These are phyloP conservation scores for Phalaenopsis aphrodite DNA, from an alignment of 106 monocot genomes.

Conservation along the genomic window DNA sequence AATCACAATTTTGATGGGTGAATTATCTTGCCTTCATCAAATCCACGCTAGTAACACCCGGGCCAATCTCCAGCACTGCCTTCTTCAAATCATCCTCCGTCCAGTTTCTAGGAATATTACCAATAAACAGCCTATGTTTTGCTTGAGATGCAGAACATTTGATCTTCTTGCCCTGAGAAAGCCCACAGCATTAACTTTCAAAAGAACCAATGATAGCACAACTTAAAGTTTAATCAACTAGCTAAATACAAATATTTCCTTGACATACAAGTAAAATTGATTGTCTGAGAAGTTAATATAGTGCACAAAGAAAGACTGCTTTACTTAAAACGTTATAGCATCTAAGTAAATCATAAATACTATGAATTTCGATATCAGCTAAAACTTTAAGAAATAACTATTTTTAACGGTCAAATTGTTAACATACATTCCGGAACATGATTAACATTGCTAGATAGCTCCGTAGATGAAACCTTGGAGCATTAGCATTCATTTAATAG, in stretches of 20 bases:
- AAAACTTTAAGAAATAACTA: background rate
- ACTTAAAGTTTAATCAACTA: background rate
- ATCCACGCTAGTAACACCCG: constrained; percentile 57
- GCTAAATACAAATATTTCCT: background rate
- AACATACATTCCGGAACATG: too few species aligned
- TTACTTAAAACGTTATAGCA: background rate
- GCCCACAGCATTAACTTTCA: background rate
- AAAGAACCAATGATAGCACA: background rate
- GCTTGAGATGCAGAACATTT: constrained; percentile 76
- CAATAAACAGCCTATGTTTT: constrained; percentile 75
- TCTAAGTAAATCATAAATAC: background rate
- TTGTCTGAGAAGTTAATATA: background rate
- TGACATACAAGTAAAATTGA: background rate
- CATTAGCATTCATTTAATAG: too few species aligned
- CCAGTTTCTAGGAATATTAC: constrained; percentile 81
- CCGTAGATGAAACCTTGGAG: too few species aligned
- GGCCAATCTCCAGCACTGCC: constrained; percentile 52
- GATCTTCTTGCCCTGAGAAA: constrained; percentile 64
- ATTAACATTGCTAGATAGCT: too few species aligned
- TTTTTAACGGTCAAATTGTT: too few species aligned
- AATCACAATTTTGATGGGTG: background rate
- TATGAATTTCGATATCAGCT: too few species aligned
- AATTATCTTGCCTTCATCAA: constrained; percentile 59
- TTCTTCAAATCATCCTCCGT: constrained; percentile 56
- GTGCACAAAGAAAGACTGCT: background rate